Evolutionary conservation across 495 filamentous ascomycete genomes (phyloP), one percentile per base, ranked within the genome.

Genomic region (Aspergillus affinis): DNA sequence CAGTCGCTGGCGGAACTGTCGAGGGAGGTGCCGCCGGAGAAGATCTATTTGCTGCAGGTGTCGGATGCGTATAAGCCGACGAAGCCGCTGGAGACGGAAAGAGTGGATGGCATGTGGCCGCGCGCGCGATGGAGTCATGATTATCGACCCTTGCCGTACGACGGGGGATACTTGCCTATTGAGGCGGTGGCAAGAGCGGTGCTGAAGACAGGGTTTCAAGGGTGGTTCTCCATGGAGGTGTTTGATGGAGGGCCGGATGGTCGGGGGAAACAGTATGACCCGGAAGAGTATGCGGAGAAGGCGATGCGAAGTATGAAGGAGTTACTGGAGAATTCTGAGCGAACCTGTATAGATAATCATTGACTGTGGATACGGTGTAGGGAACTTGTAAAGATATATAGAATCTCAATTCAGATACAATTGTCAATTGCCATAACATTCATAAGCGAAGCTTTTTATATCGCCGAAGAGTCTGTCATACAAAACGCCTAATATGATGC

Each of bases 21-120:
- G 0, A 64, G 51, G 0, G 84, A 82, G 0, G 72, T 93, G 2
- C 87, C 88, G 0, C 69, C 78, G 4, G 86, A 89, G 21, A 92
- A 90, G 70, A 91, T 93, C 44, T 91, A 84, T 67, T 71, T 93
- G 2, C 68, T 93, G 19, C 90, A 93, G 71, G 87, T 93, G 52
- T 87, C 81, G 12, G 90, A 93, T 72, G 91, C 90, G n/a, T 92
- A 91, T 63, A 84, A 79, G 64, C 78, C 84, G 3, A 66, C 73
- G 0, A 52, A 65, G 21, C 86, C 88, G 4, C 59, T 90, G 3
- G 66, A 78, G 32, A 70, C 74, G 15, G 69, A 79, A 53, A 53
- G 65, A 1, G 69, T 81, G 48, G 66, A 68, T 9, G 85, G 82
- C 0, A 61, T 86, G 41, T 66, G 84, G 47, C 83, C 89, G 10